phyloP scores from a whole-genome alignment of 768 basidiomycete genomes.

The Cystofilobasidium bisporidii region DNA sequence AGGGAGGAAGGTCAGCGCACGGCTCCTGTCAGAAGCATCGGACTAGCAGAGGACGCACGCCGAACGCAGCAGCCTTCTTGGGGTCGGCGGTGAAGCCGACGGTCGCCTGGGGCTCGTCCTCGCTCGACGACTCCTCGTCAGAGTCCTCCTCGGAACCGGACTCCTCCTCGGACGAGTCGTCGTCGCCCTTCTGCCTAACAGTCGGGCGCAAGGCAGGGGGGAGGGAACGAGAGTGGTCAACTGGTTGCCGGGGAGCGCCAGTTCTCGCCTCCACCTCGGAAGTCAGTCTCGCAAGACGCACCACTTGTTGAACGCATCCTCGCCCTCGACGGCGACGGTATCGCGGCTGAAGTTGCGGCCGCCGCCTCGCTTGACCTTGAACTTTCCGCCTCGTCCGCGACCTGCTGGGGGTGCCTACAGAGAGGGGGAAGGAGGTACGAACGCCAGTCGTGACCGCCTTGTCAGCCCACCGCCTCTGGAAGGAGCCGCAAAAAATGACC shows the following conservation, averaged over 20 bases:
- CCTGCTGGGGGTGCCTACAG: slow-evolving; percentile 1
- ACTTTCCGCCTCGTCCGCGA: slow-evolving; percentile 26
- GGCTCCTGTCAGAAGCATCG: no score
- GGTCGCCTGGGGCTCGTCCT: slow-evolving; percentile 39
- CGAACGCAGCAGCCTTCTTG: slow-evolving; percentile 38
- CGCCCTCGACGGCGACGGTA: slow-evolving; percentile 24
- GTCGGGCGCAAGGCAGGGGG: neutral
- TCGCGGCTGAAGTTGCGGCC: slow-evolving; percentile 26
- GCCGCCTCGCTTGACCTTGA: slow-evolving; percentile 29
- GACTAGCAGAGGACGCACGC: slow-evolving; percentile 39
- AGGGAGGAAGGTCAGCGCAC: neutral
- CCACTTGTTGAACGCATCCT: slow-evolving; percentile 30
- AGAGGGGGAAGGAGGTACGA: neutral
- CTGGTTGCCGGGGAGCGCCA: no score
- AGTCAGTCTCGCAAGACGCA: neutral
- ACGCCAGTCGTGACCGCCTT: neutral
- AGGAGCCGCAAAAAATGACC: no score
- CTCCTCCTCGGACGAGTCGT: slow-evolving; percentile 44
- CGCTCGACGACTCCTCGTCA: slow-evolving; percentile 37
- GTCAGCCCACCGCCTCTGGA: no score
- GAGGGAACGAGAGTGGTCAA: no score
- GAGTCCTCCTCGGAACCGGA: slow-evolving; percentile 31
- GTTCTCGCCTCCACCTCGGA: neutral
- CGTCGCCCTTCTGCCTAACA: slow-evolving; percentile 36
- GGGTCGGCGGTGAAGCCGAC: slow-evolving; percentile 33